Percentiles rank a stretch among this genome's conserved stretches.
phyloP scores from a whole-genome alignment of 495 filamentous ascomycete genomes.

The Aspergillus haitiensis region DNA sequence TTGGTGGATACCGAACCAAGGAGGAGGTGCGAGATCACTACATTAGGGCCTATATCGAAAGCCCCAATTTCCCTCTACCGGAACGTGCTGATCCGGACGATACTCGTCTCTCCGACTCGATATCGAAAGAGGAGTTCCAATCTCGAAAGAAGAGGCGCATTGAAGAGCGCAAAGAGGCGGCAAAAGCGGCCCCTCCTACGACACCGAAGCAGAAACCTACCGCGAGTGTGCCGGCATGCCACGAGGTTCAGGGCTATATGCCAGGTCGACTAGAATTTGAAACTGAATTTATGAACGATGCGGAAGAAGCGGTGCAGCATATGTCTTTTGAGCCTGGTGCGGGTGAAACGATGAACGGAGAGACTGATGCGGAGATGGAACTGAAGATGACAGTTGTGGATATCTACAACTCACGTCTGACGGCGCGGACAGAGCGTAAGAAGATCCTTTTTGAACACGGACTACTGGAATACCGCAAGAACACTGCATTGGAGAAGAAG shows the following conservation, averaged over 20 bases:
- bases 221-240: slow-evolving; percentile 87
- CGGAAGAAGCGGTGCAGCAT: slow-evolving; percentile 95
- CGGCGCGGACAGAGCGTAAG: slow-evolving; percentile 89
- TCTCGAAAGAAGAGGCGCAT: slow-evolving; percentile 91
- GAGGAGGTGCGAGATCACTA: slow-evolving; percentile 96
- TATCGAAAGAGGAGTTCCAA: slow-evolving; percentile 91
- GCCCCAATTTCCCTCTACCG: slow-evolving; percentile 79
- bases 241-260: slow-evolving; percentile 99
- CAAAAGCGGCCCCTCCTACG: slow-evolving; percentile 77
- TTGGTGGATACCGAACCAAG: slow-evolving; percentile 89
- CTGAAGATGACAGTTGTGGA: slow-evolving; percentile 98
- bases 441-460: slow-evolving; percentile 95
- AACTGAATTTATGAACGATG: slow-evolving; percentile 95
- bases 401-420: slow-evolving; percentile 93
- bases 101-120: slow-evolving; percentile 68
- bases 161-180: slow-evolving; percentile 85
- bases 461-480: slow-evolving; percentile 88
- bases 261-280: slow-evolving; percentile 96
- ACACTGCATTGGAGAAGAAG: slow-evolving; percentile 85
- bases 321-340: slow-evolving; percentile 98
- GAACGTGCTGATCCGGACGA: slow-evolving; percentile 79
- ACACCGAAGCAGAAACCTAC: slow-evolving; percentile 95
- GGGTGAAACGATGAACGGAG: slow-evolving; percentile 81
- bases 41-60: slow-evolving; percentile 80
- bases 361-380: slow-evolving; percentile 90